Evolutionary conservation across 2,329 filamentous ascomycete genomes (phyloP), one percentile per base, ranked within the genome.

Genomic region (Ophiognomonia clavigignenti-juglandacearum): DNA sequence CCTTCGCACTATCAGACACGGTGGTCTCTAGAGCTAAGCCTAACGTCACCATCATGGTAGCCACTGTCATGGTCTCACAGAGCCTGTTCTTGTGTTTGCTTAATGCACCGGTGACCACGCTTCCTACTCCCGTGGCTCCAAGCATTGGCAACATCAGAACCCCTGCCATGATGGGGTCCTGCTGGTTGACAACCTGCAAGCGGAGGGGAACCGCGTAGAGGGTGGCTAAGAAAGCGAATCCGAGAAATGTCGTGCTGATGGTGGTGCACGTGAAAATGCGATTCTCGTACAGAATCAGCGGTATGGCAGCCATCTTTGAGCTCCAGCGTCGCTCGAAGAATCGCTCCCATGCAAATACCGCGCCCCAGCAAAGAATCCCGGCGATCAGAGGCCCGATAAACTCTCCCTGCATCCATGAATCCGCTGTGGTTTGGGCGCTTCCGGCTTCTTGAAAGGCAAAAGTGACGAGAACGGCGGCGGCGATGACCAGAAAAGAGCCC

Each of bases 381-480:
- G 64, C 19, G 6, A 67, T 44, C 3, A 76, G 55, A 2, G 72
- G 70, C 2, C 60, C 68, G 18, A 74, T 55, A 52, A 75, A 75
- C 14, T 65, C 45, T 7, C 64, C 61, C 7, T 59, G 55, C 5
- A 51, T 50, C 76, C 77, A 82, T 32, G 62, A 56, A n/a, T 63
- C 51, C 1, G 52, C 37, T 7, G 14, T n/a, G n/a, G 2, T 39
- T 27, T 6, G 22, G 48, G 3, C 62, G 52, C 0, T 58, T 1
- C 72, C 71, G 3, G 69, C 69, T 52, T 72, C 72, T 54, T 83
- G 77, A 47, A 83, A 80, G 2, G 78, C 65, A 53, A 80, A 81
- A 0, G 81, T 74, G 4, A 81, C 65, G 3, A 82, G 66, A 0
- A 78, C 71, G 0, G 77, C 71, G 2, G 75, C 72, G 3, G 72